A percentile compares a stretch with the other conserved stretches of the same genome.
Evolutionary conservation across 139 green algal genomes (phyloP).

Genomic region (Mychonastes homosphaera): DNA sequence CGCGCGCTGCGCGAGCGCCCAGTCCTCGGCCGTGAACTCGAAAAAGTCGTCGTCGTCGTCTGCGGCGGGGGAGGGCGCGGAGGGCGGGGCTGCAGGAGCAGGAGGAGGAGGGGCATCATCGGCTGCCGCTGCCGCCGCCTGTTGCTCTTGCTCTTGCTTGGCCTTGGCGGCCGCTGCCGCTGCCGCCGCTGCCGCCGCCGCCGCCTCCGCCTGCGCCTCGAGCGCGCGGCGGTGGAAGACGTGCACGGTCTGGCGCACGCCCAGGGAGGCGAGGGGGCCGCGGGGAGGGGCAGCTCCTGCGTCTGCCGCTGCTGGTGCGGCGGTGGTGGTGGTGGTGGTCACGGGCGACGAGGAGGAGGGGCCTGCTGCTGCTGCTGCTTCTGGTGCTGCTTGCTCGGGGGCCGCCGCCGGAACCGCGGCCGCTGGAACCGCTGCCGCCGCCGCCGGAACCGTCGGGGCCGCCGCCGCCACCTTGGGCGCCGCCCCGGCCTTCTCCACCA

Average conservation of each 20-base stretch:
- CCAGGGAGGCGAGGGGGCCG: no score
- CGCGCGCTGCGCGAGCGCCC: no score
- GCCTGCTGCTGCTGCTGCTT: conserved; percentile 1
- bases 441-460: not conserved
- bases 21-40: no score
- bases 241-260: no score
- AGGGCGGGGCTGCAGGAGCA: no score
- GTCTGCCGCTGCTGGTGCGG: not conserved
- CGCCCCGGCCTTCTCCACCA: conserved; percentile 12
- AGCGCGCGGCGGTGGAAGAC: not conserved
- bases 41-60: no score
- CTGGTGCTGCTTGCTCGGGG: not conserved
- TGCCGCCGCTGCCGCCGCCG: conserved; percentile 1
- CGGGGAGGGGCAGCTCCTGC: not conserved
- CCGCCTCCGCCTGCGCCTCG: not conserved
- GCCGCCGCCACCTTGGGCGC: conserved; percentile 8
- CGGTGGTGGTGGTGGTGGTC: not conserved
- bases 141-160: not conserved
- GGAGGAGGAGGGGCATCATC: no score
- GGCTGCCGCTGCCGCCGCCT: no score
- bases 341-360: not conserved
- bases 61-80: no score
- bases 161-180: not conserved
- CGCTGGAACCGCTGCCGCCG: not conserved
- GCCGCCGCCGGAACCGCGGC: not conserved